Conservation (phyloP, 116 monocot species). For the Dioscorea cayenensis region DNA sequence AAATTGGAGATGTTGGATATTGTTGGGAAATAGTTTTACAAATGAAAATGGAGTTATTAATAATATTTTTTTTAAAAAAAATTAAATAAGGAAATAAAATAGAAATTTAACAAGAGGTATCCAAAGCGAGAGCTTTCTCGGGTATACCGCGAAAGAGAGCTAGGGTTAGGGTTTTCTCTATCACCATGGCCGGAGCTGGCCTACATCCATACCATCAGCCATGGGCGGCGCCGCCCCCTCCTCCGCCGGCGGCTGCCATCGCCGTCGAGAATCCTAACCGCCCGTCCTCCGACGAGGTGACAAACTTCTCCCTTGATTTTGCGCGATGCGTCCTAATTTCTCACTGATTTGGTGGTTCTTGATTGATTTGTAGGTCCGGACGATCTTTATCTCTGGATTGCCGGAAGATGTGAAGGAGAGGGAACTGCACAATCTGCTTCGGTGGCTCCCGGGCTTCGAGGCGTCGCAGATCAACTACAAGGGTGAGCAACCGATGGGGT, state of each 20-base stretch:
- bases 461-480: slow-evolving; percentile 78
- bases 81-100: no score
- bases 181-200: slow-evolving; percentile 53
- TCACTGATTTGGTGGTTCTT: neutral
- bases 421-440: slow-evolving; percentile 63
- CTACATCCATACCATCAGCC: slow-evolving; percentile 72
- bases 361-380: slow-evolving; percentile 32
- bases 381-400: slow-evolving; percentile 61
- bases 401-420: slow-evolving; percentile 76
- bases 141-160: neutral
- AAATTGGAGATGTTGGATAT: no score
- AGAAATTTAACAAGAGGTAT: no score
- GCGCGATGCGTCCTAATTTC: neutral
- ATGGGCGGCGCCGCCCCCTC: slow-evolving; percentile 42
- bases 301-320: neutral
- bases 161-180: slow-evolving; percentile 19
- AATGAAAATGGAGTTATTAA: no score
- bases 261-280: slow-evolving; percentile 36
- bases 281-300: slow-evolving; percentile 41
- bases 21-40: no score
- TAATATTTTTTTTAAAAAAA: no score
- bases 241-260: slow-evolving; percentile 11
- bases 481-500: slow-evolving; percentile 93
- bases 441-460: slow-evolving; percentile 75
- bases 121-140: no score